These are phyloP conservation scores for Cordyceps sp. DNA, from an alignment of 2,329 filamentous ascomycete genomes.

Conservation along the genomic window DNA sequence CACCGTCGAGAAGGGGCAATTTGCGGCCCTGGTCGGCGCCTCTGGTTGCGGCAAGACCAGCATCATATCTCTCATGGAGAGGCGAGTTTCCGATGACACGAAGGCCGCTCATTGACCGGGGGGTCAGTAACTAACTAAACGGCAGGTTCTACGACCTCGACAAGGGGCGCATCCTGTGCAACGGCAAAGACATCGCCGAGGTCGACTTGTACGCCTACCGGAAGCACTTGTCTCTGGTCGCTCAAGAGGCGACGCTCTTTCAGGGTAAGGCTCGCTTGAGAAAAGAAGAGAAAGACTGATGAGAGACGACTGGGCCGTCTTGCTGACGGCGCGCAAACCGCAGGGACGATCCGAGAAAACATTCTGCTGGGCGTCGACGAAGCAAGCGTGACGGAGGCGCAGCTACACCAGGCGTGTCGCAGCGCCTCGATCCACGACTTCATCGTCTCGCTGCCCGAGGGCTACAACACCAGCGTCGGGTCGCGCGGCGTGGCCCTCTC, in stretches of 20 bases:
- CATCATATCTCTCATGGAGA: slow-evolving; percentile 47
- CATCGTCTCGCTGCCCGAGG: slow-evolving; percentile 47
- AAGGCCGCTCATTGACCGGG: no score
- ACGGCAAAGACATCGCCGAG: slow-evolving; percentile 39
- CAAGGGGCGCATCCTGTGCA: slow-evolving; percentile 46
- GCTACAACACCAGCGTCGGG: slow-evolving; percentile 52
- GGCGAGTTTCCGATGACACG: slow-evolving; percentile 7
- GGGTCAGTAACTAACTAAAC: no score
- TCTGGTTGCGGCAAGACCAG: slow-evolving; percentile 60
- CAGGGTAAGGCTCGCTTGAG: no score
- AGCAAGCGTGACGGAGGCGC: slow-evolving; percentile 30
- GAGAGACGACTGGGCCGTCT: background rate
- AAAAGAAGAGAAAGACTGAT: background rate
- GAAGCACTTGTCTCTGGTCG: slow-evolving; percentile 49
- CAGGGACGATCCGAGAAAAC: slow-evolving; percentile 49
- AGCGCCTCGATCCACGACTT: slow-evolving; percentile 58
- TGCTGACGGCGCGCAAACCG: background rate
- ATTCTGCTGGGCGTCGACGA: slow-evolving; percentile 47
- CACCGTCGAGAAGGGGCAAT: slow-evolving; percentile 50
- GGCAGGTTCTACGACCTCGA: slow-evolving; percentile 52
- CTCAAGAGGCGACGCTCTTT: slow-evolving; percentile 60
- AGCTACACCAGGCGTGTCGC: slow-evolving; percentile 34
- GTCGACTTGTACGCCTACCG: slow-evolving; percentile 48
- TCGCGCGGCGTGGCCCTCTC: slow-evolving; percentile 49
- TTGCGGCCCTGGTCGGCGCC: slow-evolving; percentile 52